These are phyloP conservation scores for Kodamaea plutei DNA, from an alignment of 1,139 yeast species.

Conservation along the genomic window DNA sequence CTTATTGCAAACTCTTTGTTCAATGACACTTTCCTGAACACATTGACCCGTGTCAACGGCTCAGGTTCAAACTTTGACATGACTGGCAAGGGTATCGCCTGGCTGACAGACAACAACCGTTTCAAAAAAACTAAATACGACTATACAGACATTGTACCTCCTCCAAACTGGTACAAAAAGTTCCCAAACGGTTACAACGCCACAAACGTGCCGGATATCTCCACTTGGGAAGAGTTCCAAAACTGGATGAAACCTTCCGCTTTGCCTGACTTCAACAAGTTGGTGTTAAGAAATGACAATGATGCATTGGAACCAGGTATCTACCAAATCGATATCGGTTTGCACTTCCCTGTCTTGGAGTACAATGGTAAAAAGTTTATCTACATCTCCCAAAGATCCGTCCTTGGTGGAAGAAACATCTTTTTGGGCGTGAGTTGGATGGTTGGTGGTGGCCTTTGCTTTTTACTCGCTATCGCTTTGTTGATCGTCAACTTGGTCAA, in stretches of 20 bases:
- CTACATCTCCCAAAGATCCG: constrained; percentile 78
- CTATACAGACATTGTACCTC: constrained; percentile 77
- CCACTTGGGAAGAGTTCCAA: constrained; percentile 78
- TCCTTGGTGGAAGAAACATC: constrained; percentile 84
- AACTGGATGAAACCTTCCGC: constrained; percentile 99
- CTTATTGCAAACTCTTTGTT: constrained; percentile 89
- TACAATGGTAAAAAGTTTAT: constrained; percentile 81
- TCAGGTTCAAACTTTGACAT: constrained; percentile 51
- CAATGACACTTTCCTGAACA: constrained; percentile 70
- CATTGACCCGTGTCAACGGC: constrained; percentile 48
- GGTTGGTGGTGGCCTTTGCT: constrained; percentile 88
- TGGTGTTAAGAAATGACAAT: constrained; percentile 76
- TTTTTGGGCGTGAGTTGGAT: constrained; percentile 89
- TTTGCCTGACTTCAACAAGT: constrained; percentile 76
- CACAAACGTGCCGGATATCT: constrained; percentile 77
- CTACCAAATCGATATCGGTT: constrained; percentile 68
- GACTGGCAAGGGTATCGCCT: constrained; percentile 73
- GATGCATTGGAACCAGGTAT: constrained; percentile 58
- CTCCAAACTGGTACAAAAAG: constrained; percentile 85
- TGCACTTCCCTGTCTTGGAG: constrained; percentile 83
- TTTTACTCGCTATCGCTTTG: constrained; percentile 55
- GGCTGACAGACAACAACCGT: constrained; percentile 77
- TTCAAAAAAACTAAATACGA: constrained; percentile 76
- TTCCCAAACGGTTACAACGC: constrained; percentile 90
- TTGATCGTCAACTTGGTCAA: constrained; percentile 57